These are phyloP conservation scores for Malus fusca DNA, from an alignment of 306 rosid species.

Conservation along the genomic window DNA sequence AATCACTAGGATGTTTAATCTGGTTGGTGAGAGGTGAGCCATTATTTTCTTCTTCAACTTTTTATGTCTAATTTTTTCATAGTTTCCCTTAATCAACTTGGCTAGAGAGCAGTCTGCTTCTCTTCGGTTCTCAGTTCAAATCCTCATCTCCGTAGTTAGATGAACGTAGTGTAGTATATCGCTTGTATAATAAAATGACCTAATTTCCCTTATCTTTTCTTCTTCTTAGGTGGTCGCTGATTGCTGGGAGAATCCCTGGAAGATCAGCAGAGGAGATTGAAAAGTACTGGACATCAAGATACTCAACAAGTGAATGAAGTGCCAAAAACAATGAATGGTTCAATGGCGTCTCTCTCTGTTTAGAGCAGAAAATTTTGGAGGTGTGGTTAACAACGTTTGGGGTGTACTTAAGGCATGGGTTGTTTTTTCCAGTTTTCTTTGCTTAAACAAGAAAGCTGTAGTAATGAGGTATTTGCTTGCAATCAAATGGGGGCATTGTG, in stretches of 20 bases:
- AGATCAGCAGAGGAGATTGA: slow-evolving; percentile 93
- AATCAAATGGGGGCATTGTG: slow-evolving; percentile 8
- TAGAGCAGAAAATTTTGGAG: slow-evolving; percentile 32
- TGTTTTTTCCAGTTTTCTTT: slow-evolving; percentile 7
- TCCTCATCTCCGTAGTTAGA: background rate
- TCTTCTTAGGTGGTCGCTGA: slow-evolving; percentile 68
- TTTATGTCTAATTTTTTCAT: background rate
- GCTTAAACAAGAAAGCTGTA: background rate
- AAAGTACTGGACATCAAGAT: slow-evolving; percentile 75
- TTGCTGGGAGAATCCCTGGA: slow-evolving; percentile 97
- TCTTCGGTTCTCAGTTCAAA: background rate
- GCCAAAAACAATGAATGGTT: background rate
- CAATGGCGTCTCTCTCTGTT: slow-evolving; percentile 3
- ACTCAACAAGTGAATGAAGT: slow-evolving; percentile 45
- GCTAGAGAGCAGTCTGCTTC: background rate
- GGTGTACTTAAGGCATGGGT: slow-evolving; percentile 5
- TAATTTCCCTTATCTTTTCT: background rate
- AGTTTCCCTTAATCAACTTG: background rate
- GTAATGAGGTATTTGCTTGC: slow-evolving; percentile 8
- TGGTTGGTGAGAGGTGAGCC: slow-evolving; percentile 74
- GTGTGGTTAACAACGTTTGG: slow-evolving; percentile 4
- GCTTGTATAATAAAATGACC: background rate
- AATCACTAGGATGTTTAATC: slow-evolving; percentile 69
- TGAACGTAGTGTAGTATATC: background rate
- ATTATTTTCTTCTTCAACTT: background rate